phyloP scores from a whole-genome alignment of 1,139 yeast species.

The Nakaseomyces bracarensis region DNA sequence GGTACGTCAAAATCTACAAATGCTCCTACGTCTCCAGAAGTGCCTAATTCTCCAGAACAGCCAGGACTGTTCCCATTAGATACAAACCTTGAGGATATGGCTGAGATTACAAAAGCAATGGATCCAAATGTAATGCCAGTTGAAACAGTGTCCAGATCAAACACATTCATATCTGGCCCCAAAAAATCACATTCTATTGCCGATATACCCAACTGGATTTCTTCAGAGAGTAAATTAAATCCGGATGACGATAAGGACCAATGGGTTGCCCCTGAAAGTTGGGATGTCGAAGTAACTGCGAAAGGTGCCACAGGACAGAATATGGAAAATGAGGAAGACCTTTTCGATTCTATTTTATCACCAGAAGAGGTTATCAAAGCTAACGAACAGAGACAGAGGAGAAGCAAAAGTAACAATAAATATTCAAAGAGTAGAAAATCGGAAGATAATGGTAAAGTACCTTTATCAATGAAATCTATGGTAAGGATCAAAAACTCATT shows the following conservation, averaged over 20 bases:
- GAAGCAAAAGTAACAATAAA: neutral
- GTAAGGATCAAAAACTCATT: constrained; percentile 7
- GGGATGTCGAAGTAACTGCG: constrained; percentile 54
- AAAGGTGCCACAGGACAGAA: constrained; percentile 12
- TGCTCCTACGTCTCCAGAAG: neutral
- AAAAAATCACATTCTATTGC: constrained; percentile 23
- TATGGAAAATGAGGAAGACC: constrained; percentile 6
- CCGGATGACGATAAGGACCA: constrained; percentile 11
- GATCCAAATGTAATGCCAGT: neutral
- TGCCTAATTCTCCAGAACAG: constrained; percentile 7
- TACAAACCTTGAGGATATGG: constrained; percentile 27
- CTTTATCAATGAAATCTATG: constrained; percentile 5
- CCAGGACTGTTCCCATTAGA: constrained; percentile 21
- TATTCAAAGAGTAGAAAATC: neutral
- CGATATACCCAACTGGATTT: constrained; percentile 16
- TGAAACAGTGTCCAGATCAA: constrained; percentile 4
- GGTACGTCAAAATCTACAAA: neutral
- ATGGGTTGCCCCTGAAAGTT: constrained; percentile 72
- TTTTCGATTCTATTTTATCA: constrained; percentile 4
- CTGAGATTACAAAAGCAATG: constrained; percentile 26
- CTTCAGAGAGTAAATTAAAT: constrained; percentile 3
- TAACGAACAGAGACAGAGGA: neutral
- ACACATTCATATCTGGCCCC: constrained; percentile 25
- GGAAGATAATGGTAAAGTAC: neutral
- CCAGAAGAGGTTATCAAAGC: constrained; percentile 5